A percentile compares a stretch with the other conserved stretches of the same genome.
These are phyloP conservation scores for Pseudocercospora crystallina DNA, from an alignment of 2,329 filamentous ascomycete genomes.

Conservation along the genomic window DNA sequence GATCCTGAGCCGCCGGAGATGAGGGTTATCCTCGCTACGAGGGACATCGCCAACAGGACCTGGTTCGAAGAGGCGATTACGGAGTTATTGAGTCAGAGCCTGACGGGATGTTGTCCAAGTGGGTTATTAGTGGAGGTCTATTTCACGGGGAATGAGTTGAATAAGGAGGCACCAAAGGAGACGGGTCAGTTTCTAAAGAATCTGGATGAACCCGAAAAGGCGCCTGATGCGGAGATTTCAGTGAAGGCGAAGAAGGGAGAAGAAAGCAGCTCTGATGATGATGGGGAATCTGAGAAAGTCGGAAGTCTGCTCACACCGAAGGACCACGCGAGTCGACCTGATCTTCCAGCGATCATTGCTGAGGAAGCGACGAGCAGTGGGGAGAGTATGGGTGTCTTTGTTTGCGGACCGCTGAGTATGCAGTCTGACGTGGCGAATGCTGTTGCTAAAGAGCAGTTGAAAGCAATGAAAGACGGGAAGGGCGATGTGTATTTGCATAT, in stretches of 20 bases:
- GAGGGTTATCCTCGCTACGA: slow-evolving; percentile 35
- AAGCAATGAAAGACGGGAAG: slow-evolving; percentile 34
- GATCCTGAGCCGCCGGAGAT: slow-evolving; percentile 10
- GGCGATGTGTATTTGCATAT: slow-evolving; percentile 47
- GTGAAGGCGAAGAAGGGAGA: not conserved
- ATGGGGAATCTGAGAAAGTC: not conserved
- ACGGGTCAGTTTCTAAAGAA: slow-evolving; percentile 16
- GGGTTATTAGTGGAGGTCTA: slow-evolving; percentile 21
- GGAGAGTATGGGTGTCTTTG: slow-evolving; percentile 37
- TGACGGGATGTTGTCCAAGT: slow-evolving; percentile 17
- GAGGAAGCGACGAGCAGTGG: slow-evolving; percentile 23
- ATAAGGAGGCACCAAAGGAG: not conserved
- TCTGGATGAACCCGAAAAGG: slow-evolving; percentile 19
- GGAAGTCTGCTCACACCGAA: not conserved
- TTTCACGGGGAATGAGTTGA: slow-evolving; percentile 20
- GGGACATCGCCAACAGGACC: slow-evolving; percentile 35
- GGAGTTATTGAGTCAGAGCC: slow-evolving; percentile 17
- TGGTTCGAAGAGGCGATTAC: slow-evolving; percentile 39
- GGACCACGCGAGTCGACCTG: slow-evolving; percentile 34
- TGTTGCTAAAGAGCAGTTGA: slow-evolving; percentile 45
- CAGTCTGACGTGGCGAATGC: slow-evolving; percentile 50
- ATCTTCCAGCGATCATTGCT: slow-evolving; percentile 31
- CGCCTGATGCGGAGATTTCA: not conserved
- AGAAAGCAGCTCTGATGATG: not conserved
- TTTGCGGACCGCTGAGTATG: slow-evolving; percentile 49